Evolutionary conservation across 805 yeast genomes (phyloP).

Genomic region (Danielozyma ontarioensis): DNA sequence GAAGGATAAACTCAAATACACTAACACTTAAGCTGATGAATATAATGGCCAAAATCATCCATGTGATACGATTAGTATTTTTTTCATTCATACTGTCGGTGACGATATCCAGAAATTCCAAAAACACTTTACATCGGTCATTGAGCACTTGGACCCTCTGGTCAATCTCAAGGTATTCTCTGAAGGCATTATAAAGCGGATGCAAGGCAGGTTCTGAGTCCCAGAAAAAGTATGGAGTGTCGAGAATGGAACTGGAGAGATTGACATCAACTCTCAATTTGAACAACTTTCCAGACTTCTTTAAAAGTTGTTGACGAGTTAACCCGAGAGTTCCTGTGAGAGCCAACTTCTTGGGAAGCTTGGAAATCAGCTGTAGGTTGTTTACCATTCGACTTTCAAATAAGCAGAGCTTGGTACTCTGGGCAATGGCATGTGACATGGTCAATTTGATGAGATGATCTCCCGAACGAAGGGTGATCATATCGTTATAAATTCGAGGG

Average conservation of each 20-base stretch:
- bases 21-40: conserved; percentile 75
- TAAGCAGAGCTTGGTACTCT: conserved; percentile 83
- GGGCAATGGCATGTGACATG: conserved; percentile 95
- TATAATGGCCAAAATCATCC: conserved; percentile 82
- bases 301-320: conserved; percentile 76
- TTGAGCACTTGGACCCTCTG: conserved; percentile 91
- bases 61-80: conserved; percentile 86
- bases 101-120: conserved; percentile 88
- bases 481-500: conserved; percentile 84
- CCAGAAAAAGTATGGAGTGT: conserved; percentile 97
- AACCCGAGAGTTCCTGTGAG: conserved; percentile 84
- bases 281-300: conserved; percentile 86
- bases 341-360: conserved; percentile 84
- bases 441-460: conserved; percentile 91
- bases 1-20: conserved; percentile 60
- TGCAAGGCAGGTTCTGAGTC: conserved; percentile 89
- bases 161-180: conserved; percentile 92
- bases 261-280: conserved; percentile 91
- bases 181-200: conserved; percentile 81
- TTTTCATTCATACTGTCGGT: conserved; percentile 93
- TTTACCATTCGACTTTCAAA: conserved; percentile 91
- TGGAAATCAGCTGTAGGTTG: conserved; percentile 77
- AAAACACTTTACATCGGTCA: conserved; percentile 87
- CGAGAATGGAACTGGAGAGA: conserved; percentile 81
- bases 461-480: conserved; percentile 84